These are phyloP conservation scores for Pelargonium australe DNA, from an alignment of 441 rosid species.

Conservation along the genomic window DNA sequence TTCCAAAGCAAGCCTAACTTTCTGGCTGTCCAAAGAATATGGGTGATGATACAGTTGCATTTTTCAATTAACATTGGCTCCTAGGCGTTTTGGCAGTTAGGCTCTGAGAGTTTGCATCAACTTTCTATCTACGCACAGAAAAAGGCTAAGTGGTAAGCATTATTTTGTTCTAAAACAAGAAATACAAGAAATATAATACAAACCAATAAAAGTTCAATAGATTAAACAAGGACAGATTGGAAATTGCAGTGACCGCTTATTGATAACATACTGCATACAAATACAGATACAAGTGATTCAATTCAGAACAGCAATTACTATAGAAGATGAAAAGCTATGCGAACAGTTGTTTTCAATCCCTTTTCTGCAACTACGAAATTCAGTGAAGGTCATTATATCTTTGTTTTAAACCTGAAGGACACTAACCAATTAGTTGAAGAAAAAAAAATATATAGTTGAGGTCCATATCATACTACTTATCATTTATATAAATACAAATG, in stretches of 20 bases:
- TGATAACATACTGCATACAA: neutral
- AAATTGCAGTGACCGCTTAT: too few relatives aligned
- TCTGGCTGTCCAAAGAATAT: conserved; percentile 74
- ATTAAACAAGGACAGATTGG: neutral
- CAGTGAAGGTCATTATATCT: too few relatives aligned
- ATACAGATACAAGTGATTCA: neutral
- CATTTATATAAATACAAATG: too few relatives aligned
- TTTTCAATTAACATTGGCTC: conserved; percentile 18
- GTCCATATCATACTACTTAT: too few relatives aligned
- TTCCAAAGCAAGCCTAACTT: conserved; percentile 75
- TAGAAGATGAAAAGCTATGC: too few relatives aligned
- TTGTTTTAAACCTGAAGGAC: too few relatives aligned
- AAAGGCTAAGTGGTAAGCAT: neutral
- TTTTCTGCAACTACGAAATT: too few relatives aligned
- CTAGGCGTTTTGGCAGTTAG: neutral
- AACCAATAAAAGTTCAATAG: neutral
- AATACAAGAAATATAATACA: neutral
- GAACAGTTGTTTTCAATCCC: too few relatives aligned
- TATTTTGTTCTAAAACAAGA: neutral
- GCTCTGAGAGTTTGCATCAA: neutral
- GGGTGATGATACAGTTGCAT: conserved; percentile 95
- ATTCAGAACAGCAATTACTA: neutral
- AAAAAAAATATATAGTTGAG: too few relatives aligned
- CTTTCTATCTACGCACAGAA: neutral
- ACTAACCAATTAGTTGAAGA: too few relatives aligned